A percentile compares a stretch with the other conserved stretches of the same genome.
These are phyloP conservation scores for Ceratopteris richardii DNA, from an alignment of 75 land plant species.

Conservation along the genomic window DNA sequence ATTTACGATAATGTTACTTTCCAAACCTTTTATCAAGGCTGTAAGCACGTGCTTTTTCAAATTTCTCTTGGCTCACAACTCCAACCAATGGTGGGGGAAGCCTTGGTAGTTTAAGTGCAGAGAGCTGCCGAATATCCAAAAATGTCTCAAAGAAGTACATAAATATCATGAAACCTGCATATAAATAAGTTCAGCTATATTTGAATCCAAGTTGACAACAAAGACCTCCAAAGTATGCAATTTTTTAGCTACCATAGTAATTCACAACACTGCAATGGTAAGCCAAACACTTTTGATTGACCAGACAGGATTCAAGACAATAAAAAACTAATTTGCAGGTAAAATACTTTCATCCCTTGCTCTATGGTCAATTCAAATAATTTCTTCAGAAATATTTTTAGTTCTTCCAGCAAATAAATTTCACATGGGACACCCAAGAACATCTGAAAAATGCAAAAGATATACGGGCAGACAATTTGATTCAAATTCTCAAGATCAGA, in stretches of 20 bases:
- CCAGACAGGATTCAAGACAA: not conserved
- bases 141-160: conserved; percentile 92
- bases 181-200: not conserved
- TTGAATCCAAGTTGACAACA: not conserved
- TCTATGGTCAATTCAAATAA: too few relatives aligned
- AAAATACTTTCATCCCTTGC: not conserved
- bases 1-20: not conserved
- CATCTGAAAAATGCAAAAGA: too few relatives aligned
- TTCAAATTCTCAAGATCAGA: too few relatives aligned
- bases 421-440: too few relatives aligned
- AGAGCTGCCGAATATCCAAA: conserved; percentile 79
- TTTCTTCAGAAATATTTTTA: not conserved
- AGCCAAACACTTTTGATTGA: not conserved
- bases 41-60: conserved; percentile 86
- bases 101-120: conserved; percentile 66
- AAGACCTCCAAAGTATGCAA: not conserved
- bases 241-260: not conserved
- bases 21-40: conserved; percentile 88
- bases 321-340: not conserved
- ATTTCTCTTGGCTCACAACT: conserved; percentile 88
- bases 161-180: conserved; percentile 75
- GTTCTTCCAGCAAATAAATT: not conserved
- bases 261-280: not conserved
- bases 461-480: too few relatives aligned
- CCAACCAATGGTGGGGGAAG: conserved; percentile 76